A percentile compares a stretch with the other conserved stretches of the same genome.
phyloP scores from a whole-genome alignment of 345 rosid species.

The Gossypium bickii region DNA sequence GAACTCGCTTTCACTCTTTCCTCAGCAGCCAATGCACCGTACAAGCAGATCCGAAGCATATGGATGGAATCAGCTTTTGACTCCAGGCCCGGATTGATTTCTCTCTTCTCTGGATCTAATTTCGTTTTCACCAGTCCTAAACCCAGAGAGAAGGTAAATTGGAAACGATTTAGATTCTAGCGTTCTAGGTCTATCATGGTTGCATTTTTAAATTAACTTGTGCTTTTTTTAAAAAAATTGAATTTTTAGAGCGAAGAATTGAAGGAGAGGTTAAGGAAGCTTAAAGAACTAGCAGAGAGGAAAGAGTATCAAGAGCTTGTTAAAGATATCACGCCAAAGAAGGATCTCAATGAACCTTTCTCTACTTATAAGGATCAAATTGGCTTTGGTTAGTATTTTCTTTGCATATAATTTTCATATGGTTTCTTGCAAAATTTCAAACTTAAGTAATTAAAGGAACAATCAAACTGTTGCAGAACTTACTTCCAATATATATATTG shows the following conservation, averaged over 20 bases:
- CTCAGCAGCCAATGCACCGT: slow-evolving; percentile 34
- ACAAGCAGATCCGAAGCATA: slow-evolving; percentile 54
- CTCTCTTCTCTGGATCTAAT: slow-evolving; percentile 49
- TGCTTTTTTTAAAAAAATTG: not conserved
- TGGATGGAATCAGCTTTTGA: slow-evolving; percentile 48
- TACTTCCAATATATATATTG: not conserved
- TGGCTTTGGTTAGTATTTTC: slow-evolving; percentile 63
- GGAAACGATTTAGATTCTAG: not conserved
- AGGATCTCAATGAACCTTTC: slow-evolving; percentile 62
- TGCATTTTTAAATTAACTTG: not conserved
- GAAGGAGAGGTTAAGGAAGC: slow-evolving; percentile 59
- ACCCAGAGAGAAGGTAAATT: slow-evolving; percentile 71
- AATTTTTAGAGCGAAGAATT: slow-evolving; percentile 63
- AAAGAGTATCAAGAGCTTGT: slow-evolving; percentile 79
- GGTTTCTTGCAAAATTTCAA: not conserved
- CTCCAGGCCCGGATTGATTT: slow-evolving; percentile 42
- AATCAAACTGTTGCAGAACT: not conserved
- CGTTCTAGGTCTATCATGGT: not conserved
- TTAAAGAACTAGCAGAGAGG: slow-evolving; percentile 74
- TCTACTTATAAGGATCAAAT: slow-evolving; percentile 95
- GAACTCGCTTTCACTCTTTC: slow-evolving; percentile 50
- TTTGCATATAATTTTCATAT: not conserved
- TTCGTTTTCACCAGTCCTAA: slow-evolving; percentile 63
- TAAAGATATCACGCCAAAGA: slow-evolving; percentile 72
- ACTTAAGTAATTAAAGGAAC: not conserved